Percentiles rank a stretch among this genome's conserved stretches.
These are phyloP conservation scores for Shiraia sp. DNA, from an alignment of 2,329 filamentous ascomycete genomes.

Conservation along the genomic window DNA sequence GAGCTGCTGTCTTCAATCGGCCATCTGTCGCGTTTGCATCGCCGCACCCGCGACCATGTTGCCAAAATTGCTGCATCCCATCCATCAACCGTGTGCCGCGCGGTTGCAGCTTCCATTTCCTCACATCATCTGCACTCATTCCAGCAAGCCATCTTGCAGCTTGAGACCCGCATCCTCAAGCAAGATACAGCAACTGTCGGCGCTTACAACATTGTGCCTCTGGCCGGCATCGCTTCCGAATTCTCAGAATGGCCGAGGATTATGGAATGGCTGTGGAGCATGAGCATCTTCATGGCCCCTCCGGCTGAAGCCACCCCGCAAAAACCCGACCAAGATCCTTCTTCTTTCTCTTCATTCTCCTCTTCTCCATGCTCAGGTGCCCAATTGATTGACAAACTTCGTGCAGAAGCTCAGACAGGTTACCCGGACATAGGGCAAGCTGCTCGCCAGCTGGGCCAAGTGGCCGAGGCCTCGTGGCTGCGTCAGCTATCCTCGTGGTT, in stretches of 20 bases:
- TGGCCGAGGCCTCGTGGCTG: slow-evolving; percentile 89
- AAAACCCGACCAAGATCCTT: slow-evolving; percentile 14
- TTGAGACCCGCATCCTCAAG: slow-evolving; percentile 76
- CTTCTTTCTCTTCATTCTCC: too few species aligned
- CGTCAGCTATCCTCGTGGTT: slow-evolving; percentile 90
- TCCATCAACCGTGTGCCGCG: slow-evolving; percentile 80
- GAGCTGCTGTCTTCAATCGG: slow-evolving; percentile 78
- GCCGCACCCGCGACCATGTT: slow-evolving; percentile 69
- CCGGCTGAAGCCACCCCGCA: slow-evolving; percentile 33
- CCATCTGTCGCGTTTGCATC: slow-evolving; percentile 77
- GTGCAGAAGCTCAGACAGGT: slow-evolving; percentile 79
- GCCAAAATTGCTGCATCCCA: slow-evolving; percentile 71
- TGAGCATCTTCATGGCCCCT: slow-evolving; percentile 70
- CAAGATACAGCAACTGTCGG: slow-evolving; percentile 81
- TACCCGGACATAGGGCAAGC: slow-evolving; percentile 83
- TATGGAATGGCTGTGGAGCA: slow-evolving; percentile 82
- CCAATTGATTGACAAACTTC: slow-evolving; percentile 74
- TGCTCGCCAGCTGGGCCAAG: slow-evolving; percentile 70
- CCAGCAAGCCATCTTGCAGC: slow-evolving; percentile 79
- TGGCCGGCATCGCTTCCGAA: slow-evolving; percentile 80
- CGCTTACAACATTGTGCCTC: slow-evolving; percentile 88
- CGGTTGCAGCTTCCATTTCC: slow-evolving; percentile 77
- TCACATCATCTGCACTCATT: slow-evolving; percentile 78
- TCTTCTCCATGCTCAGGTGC: slow-evolving; percentile 64
- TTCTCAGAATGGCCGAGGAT: slow-evolving; percentile 85